phyloP scores from a whole-genome alignment of 768 basidiomycete species.

The Cytidiella melzeri region DNA sequence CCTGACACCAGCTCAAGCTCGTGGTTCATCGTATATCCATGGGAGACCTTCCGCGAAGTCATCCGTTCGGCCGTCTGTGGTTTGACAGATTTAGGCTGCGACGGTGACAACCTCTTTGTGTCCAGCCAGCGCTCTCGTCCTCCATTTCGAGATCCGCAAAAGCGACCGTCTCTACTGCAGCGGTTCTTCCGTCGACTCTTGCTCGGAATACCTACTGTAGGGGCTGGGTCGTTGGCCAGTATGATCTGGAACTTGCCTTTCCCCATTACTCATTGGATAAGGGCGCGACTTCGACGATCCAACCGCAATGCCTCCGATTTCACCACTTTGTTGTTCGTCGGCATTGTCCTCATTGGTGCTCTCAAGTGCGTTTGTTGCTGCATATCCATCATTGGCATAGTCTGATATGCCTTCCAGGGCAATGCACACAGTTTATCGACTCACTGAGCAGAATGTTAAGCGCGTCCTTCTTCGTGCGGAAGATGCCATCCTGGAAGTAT shows the following conservation, averaged over 20 bases:
- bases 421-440: conserved; percentile 59
- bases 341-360: conserved; percentile 56
- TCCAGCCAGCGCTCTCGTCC: conserved; percentile 4
- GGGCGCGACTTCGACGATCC: conserved; percentile 52
- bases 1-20: conserved; percentile 40
- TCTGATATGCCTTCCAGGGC: conserved; percentile 40
- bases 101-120: conserved; percentile 21
- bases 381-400: conserved; percentile 12
- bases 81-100: conserved; percentile 41
- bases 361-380: conserved; percentile 39
- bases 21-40: conserved; percentile 42
- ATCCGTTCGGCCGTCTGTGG: conserved; percentile 58
- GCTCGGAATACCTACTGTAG: conserved; percentile 71
- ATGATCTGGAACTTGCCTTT: conserved; percentile 61
- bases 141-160: conserved; percentile 8
- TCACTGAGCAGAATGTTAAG: conserved; percentile 55
- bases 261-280: conserved; percentile 58
- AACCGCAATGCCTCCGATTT: conserved; percentile 56
- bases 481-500: conserved; percentile 74
- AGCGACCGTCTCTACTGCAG: conserved; percentile 42
- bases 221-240: conserved; percentile 69
- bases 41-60: conserved; percentile 54
- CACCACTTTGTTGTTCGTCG: conserved; percentile 57
- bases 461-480: conserved; percentile 65
- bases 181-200: conserved; percentile 66